Conservation (phyloP, 1,139 yeast species). For the Hanseniaspora uvarum region DNA sequence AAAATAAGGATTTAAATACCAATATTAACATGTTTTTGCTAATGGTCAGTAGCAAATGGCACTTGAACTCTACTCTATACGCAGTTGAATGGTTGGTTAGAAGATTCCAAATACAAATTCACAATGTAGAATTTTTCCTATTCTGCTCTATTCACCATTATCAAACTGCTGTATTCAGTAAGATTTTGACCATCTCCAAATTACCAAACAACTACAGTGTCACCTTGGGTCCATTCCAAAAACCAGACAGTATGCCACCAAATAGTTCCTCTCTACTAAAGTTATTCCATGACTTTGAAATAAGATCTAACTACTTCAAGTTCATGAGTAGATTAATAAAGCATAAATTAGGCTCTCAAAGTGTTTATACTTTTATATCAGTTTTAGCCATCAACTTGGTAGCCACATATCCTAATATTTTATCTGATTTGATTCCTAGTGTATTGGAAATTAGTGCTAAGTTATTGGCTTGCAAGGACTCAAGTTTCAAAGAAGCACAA, state of each 20-base stretch:
- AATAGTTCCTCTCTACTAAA: slow-evolving; percentile 61
- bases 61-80: slow-evolving; percentile 61
- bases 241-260: slow-evolving; percentile 46
- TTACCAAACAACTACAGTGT: slow-evolving; percentile 61
- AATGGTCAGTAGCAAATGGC: slow-evolving; percentile 55
- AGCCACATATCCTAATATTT: slow-evolving; percentile 34
- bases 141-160: slow-evolving; percentile 71
- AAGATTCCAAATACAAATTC: slow-evolving; percentile 76
- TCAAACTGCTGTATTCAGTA: slow-evolving; percentile 58
- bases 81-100: slow-evolving; percentile 94
- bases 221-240: slow-evolving; percentile 62
- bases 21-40: slow-evolving; percentile 67
- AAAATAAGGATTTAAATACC: slow-evolving; percentile 57
- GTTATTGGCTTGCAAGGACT: slow-evolving; percentile 36
- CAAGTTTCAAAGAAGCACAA: slow-evolving; percentile 51
- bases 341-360: slow-evolving; percentile 31
- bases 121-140: slow-evolving; percentile 62
- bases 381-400: slow-evolving; percentile 49
- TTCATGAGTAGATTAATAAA: slow-evolving; percentile 45
- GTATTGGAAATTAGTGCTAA: slow-evolving; percentile 50
- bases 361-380: slow-evolving; percentile 40
- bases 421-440: slow-evolving; percentile 39
- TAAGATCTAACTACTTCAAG: slow-evolving; percentile 55
- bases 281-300: slow-evolving; percentile 59
- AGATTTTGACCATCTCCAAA: slow-evolving; percentile 59